Evolutionary conservation across 23 red algal genomes (phyloP).

Genomic region (Gracilaria caudata): DNA sequence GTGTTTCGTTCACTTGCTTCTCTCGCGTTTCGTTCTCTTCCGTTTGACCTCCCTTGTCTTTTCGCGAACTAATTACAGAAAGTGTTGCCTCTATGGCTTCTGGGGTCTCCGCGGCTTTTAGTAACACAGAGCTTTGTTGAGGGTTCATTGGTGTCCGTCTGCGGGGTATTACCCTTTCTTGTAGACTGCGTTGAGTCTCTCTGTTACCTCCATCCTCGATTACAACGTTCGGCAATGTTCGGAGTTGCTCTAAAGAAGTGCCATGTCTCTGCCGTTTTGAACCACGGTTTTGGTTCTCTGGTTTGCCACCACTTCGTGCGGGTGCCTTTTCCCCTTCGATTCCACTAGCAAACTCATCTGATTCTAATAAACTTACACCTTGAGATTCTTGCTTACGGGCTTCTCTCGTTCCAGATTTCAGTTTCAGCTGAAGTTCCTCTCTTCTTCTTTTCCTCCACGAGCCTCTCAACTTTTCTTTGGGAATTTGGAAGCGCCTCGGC

Average conservation of each 20-base stretch:
- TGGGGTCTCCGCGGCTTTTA: constrained; percentile 3
- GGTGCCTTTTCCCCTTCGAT: constrained; percentile 16
- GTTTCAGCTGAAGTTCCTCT: neutral
- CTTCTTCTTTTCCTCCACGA: constrained; percentile 32
- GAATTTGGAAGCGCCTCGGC: neutral
- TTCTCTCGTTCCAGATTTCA: constrained; percentile 7
- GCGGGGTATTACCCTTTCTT: neutral
- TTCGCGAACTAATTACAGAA: neutral
- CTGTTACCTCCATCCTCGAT: neutral
- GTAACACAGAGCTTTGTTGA: neutral
- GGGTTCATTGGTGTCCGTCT: neutral
- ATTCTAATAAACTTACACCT: neutral
- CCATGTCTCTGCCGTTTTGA: neutral
- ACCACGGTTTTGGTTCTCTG: neutral
- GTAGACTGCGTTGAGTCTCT: neutral
- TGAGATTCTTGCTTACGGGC: neutral
- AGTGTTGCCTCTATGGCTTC: constrained; percentile 30
- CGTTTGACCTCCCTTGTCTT: neutral
- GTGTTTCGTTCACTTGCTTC: neutral
- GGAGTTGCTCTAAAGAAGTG: neutral
- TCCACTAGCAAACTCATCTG: constrained; percentile 56
- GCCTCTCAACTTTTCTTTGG: constrained; percentile 21
- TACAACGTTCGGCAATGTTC: neutral
- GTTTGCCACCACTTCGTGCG: neutral
- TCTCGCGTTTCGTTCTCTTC: neutral